Conservation (phyloP, 352 stramenopile species). For the Phytopythium chamaehyphon region DNA sequence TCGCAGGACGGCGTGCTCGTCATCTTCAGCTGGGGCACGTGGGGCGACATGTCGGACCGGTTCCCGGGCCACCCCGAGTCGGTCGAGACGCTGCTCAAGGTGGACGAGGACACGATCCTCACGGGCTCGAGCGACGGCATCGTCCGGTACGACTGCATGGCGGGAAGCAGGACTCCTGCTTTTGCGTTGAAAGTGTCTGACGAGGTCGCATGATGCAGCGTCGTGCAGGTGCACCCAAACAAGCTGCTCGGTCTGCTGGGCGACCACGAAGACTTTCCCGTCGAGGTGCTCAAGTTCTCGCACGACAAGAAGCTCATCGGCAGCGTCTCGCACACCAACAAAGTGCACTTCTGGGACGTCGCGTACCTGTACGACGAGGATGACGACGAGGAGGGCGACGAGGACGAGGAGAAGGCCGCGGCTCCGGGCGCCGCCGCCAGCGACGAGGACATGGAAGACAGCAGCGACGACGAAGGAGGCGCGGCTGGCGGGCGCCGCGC, state of each 20-base stretch:
- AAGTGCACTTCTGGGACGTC: slow-evolving; percentile 95
- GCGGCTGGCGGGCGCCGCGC: slow-evolving; percentile 34
- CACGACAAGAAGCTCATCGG: slow-evolving; percentile 88
- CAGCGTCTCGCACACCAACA: slow-evolving; percentile 93
- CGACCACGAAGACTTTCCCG: slow-evolving; percentile 94
- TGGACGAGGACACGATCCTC: slow-evolving; percentile 96
- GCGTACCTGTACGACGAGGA: slow-evolving; percentile 90
- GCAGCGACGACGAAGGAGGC: slow-evolving; percentile 62
- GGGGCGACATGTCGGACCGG: slow-evolving; percentile 95
- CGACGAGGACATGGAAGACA: slow-evolving; percentile 84
- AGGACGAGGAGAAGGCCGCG: slow-evolving; percentile 48
- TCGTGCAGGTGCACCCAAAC: slow-evolving; percentile 95
- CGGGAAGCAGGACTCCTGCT: too few species aligned
- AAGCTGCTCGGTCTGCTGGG: slow-evolving; percentile 96
- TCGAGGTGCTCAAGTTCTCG: slow-evolving; percentile 90
- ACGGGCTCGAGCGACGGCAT: slow-evolving; percentile 96
- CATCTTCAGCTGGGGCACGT: slow-evolving; percentile 94
- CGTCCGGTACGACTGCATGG: slow-evolving; percentile 61
- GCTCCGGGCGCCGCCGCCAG: slow-evolving; percentile 18
- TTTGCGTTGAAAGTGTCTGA: too few species aligned
- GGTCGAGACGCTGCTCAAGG: slow-evolving; percentile 93
- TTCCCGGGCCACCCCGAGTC: slow-evolving; percentile 94
- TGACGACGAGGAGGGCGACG: slow-evolving; percentile 63
- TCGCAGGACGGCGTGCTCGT: slow-evolving; percentile 94
- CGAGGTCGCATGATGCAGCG: slow-evolving; percentile 23